phyloP scores from a whole-genome alignment of 805 yeast genomes.

The Isabelozyma heimii region DNA sequence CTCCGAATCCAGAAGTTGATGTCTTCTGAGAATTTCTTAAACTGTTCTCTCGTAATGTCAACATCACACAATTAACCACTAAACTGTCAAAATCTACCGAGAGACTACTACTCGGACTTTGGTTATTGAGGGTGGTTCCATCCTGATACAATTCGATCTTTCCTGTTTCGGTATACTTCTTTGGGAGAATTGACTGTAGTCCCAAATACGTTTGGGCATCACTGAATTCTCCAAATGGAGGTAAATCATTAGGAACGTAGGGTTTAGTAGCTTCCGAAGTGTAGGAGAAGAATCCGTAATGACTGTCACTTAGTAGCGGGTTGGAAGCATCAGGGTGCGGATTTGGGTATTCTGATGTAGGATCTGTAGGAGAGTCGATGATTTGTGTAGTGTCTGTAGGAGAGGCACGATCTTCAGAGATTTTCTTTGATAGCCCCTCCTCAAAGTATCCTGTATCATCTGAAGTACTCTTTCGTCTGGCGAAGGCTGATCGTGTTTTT shows the following conservation, averaged over 20 bases:
- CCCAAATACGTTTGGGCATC: slow-evolving; percentile 24
- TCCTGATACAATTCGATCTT: slow-evolving; percentile 35
- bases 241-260: slow-evolving; percentile 28
- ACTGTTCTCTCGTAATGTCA: slow-evolving; percentile 31
- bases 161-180: slow-evolving; percentile 33
- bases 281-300: slow-evolving; percentile 1
- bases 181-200: slow-evolving; percentile 25
- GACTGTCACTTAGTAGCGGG: slow-evolving; percentile 17
- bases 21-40: slow-evolving; percentile 22
- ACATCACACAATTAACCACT: slow-evolving; percentile 27
- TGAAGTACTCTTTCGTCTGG: neutral
- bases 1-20: neutral
- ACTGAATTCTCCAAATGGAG: slow-evolving; percentile 37
- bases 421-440: neutral
- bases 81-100: slow-evolving; percentile 31
- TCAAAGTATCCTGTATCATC: neutral
- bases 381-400: neutral
- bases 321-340: slow-evolving; percentile 30
- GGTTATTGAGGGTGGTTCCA: neutral
- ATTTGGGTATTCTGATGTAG: slow-evolving; percentile 13
- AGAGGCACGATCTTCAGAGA: neutral
- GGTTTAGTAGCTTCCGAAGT: neutral
- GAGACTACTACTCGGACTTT: slow-evolving; percentile 4
- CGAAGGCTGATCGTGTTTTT: slow-evolving; percentile 21
- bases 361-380: neutral